Evolutionary conservation across 2,329 filamentous ascomycete species (phyloP).

Genomic region (Penicillium polonicum): DNA sequence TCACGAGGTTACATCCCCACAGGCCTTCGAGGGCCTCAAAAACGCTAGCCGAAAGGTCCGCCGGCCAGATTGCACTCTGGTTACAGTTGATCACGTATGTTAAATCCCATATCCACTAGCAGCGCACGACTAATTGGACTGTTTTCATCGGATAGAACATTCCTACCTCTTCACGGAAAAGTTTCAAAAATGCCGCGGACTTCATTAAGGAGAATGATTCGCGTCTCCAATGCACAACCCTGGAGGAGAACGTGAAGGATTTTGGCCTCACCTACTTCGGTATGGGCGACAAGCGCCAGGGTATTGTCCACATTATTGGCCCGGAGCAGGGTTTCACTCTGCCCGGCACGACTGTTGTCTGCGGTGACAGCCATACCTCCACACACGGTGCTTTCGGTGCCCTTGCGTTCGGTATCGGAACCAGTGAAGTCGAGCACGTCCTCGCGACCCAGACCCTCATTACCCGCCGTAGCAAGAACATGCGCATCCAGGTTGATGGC

Average conservation of each 20-base stretch:
- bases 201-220: conserved; percentile 97
- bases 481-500: conserved; percentile 94
- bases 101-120: conserved; percentile 18
- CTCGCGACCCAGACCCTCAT: conserved; percentile 94
- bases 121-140: conserved; percentile 1
- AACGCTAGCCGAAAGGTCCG: conserved; percentile 86
- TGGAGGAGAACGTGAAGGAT: conserved; percentile 96
- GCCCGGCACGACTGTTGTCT: conserved; percentile 93
- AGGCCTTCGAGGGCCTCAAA: conserved; percentile 94
- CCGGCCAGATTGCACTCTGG: conserved; percentile 93
- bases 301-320: conserved; percentile 97
- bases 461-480: conserved; percentile 95
- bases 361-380: conserved; percentile 96
- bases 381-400: conserved; percentile 96
- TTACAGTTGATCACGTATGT: conserved; percentile 92
- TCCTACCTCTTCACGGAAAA: conserved; percentile 85
- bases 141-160: conserved; percentile 66
- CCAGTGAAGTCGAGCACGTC: conserved; percentile 97
- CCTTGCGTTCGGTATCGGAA: conserved; percentile 95
- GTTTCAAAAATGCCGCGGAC: conserved; percentile 86
- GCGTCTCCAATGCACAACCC: conserved; percentile 86
- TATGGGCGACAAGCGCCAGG: conserved; percentile 91
- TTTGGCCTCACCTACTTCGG: conserved; percentile 98
- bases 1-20: conserved; percentile 97
- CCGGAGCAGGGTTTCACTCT: conserved; percentile 98